Base-by-base conservation (phyloP, 441 rosid genomes). In the Gossypium davidsonii region DNA sequence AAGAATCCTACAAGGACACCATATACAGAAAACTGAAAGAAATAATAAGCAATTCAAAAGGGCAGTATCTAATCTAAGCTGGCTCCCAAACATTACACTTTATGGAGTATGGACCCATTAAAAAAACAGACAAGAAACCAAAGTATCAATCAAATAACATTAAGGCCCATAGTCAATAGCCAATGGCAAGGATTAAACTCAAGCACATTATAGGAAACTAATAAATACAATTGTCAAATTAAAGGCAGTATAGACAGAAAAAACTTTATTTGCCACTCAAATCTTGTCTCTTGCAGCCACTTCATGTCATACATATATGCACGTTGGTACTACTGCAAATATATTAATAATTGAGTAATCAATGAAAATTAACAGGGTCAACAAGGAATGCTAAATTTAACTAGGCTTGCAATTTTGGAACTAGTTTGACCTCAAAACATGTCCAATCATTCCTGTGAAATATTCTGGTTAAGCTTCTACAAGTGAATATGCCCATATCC, bases 191-290 rank as follows among this genome's bases (percentile, higher is more conserved):
- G 68, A 49, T 63, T 63, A 39, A 39, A 63, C 11, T 64, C 52
- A 51, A 49, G 71, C 57, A 67, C 71, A 67, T 67, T 67, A 51
- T 28, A 12, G 25, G 59, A 67, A 49, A 67, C 31, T 26, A 67
- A 51, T 15, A 49, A 51, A 56, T 26, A 51, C 17, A 1, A 26
- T 31, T 17, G 31, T 34, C 52, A 31, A 37, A 69, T 34, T 53
- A 67, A 51, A 52, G 52, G 46, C 25, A 8, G 7, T 28, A 51
- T 10, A 42, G 46, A 52, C 25, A 31, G 44, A 26, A 10, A 51
- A 67, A 67, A 51, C 42, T n/a, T 15, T 51, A 49, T 49, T 51
- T 15, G 58, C 23, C 44, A 51, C 25, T 51, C 44, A 67, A 67
- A 26, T 48, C 58, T 14, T 1, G 21, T 67, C 17, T 10, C 73